Base-by-base conservation (phyloP, 768 basidiomycete species). In the Rhodosporidiobolus sp. region DNA sequence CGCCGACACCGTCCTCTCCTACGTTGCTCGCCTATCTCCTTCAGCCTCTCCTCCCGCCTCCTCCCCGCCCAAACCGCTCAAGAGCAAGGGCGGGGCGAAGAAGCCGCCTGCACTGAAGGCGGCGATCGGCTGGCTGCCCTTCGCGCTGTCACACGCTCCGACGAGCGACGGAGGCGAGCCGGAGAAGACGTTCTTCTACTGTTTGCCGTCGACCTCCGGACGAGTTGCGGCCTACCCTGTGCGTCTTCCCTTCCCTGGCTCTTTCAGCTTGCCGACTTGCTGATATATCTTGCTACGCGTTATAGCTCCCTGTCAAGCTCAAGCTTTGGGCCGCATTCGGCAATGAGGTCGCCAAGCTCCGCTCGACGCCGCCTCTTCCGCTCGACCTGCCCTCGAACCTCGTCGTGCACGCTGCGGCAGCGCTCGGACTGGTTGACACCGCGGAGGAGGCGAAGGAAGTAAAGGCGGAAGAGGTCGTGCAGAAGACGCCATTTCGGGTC, bases 1-100 rank as follows among this genome's bases (percentile, higher is more conserved):
- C 49, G 67, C 66, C 63, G 73, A 75, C 30, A 28, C 68, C 63
- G 66, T 70, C 24, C 35, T 71, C 22, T 54, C 62, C 28, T 63
- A 70, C 32, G 35, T 66, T 7, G 30, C 26, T 28, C 5, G 19
- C 26, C 24, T 38, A 11, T 10, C 22, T 43, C 30, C 5, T 8
- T 22, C 17, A 11, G 22, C 22, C 19, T 3, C 52, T 8, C 30
- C 35, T 28, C 5, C 49, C 22, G 4, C 30, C 17, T 34, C 48
- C 11, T 11, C 20, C 19, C 34, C 50, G 38, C 38, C 38, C 46
- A 34, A 16, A 3, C 62, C 50, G 28, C 5, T 26, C 26, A 17
- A 54, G 14, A 16, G 17, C 14, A 54, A 54, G 53, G 53, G 53
- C 60, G 34, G 49, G 34, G 60, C 60, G 20, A 35, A n/a, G 26